These are phyloP conservation scores for Pythium brassicae DNA, from an alignment of 352 stramenopile genomes.

Conservation along the genomic window DNA sequence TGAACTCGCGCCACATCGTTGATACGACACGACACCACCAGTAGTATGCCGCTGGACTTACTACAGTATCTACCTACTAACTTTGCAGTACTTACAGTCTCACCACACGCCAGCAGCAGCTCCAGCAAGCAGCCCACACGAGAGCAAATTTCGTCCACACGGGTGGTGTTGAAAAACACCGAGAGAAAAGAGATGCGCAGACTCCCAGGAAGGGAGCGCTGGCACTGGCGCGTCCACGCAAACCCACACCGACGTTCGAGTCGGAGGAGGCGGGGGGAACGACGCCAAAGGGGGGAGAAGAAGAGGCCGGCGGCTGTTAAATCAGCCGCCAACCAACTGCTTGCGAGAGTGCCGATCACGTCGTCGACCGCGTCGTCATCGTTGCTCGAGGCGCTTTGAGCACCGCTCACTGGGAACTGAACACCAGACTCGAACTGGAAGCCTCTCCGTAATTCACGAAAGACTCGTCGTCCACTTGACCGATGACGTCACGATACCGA, in stretches of 20 bases:
- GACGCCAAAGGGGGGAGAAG: constrained; percentile 18
- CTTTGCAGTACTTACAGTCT: too few species aligned
- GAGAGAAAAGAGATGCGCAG: constrained; percentile 29
- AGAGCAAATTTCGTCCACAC: constrained; percentile 27
- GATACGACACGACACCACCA: background rate
- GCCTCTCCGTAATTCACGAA: too few species aligned
- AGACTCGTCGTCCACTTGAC: too few species aligned
- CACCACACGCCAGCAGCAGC: background rate
- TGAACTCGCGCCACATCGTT: too few species aligned
- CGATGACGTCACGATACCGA: background rate
- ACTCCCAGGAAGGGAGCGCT: background rate
- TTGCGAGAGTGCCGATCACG: background rate
- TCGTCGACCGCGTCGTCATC: background rate
- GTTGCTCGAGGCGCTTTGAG: background rate
- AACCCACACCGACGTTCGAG: constrained; percentile 8
- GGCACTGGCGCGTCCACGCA: constrained; percentile 10
- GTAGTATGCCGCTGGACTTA: background rate
- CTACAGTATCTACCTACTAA: too few species aligned
- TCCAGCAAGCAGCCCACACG: background rate
- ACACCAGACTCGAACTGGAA: background rate
- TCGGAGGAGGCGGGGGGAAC: constrained; percentile 12
- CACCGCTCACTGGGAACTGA: background rate
- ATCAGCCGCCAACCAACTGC: background rate
- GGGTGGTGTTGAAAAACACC: constrained; percentile 91
- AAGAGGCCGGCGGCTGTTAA: background rate